Evolutionary conservation across 257 asterid species (phyloP).

Genomic region (Agastache rugosa): DNA sequence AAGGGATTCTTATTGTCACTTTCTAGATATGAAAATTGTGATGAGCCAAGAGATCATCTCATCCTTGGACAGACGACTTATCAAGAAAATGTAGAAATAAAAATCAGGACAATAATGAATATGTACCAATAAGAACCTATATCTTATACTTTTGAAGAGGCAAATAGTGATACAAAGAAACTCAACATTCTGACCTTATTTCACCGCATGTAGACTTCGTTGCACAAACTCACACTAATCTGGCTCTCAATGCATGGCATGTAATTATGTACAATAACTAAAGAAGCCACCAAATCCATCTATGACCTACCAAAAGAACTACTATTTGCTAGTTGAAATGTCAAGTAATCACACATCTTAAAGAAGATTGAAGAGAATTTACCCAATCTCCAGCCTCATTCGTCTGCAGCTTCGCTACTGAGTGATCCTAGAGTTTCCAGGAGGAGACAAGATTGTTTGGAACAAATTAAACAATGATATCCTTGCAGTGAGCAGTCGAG

Average conservation of each 20-base stretch:
- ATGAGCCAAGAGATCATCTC: no score
- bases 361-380: conserved; percentile 5
- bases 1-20: no score
- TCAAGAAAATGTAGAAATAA: no score
- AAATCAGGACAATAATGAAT: no score
- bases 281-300: conserved; percentile 23
- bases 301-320: conserved; percentile 6
- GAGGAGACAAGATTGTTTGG: background rate
- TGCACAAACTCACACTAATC: conserved; percentile 29
- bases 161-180: conserved; percentile 12
- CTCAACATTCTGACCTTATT: conserved; percentile 27
- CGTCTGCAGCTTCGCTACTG: background rate
- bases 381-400: conserved; percentile 19
- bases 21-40: no score
- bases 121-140: background rate
- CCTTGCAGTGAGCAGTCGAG: background rate
- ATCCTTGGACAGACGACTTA: no score
- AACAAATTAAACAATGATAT: background rate
- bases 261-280: conserved; percentile 39
- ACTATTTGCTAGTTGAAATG: conserved; percentile 13
- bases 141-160: background rate
- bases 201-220: background rate
- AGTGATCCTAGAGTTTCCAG: background rate
- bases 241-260: conserved; percentile 7
- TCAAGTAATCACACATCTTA: conserved; percentile 11